These are phyloP conservation scores for Aquanectria penicillioides DNA, from an alignment of 2,329 filamentous ascomycete species.

Conservation along the genomic window DNA sequence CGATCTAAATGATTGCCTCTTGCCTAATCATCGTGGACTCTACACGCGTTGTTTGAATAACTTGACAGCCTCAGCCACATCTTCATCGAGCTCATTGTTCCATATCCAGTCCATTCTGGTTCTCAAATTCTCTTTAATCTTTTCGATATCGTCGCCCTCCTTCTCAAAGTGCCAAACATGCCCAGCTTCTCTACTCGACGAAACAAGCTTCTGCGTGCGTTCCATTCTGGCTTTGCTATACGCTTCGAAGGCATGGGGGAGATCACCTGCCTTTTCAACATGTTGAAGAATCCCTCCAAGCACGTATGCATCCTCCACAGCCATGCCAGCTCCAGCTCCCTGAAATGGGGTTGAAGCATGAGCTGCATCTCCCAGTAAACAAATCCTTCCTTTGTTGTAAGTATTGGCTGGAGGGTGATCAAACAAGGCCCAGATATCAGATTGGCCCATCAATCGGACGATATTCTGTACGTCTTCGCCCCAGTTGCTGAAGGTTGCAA, in stretches of 20 bases:
- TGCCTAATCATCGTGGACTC: too few species aligned
- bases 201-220: slow-evolving; percentile 17
- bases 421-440: slow-evolving; percentile 18
- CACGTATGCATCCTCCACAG: slow-evolving; percentile 45
- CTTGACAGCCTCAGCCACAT: not conserved
- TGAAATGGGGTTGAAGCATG: slow-evolving; percentile 22
- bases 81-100: slow-evolving; percentile 4
- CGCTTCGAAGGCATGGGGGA: slow-evolving; percentile 15
- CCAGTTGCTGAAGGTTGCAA: slow-evolving; percentile 3
- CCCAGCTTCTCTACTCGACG: slow-evolving; percentile 16
- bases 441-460: slow-evolving; percentile 11
- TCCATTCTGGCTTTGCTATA: slow-evolving; percentile 7
- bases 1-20: too few species aligned
- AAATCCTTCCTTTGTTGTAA: slow-evolving; percentile 14
- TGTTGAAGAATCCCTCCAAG: slow-evolving; percentile 5
- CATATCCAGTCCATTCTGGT: slow-evolving; percentile 17
- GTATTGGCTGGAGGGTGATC: not conserved
- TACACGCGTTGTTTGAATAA: not conserved
- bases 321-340: slow-evolving; percentile 20
- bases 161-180: slow-evolving; percentile 20
- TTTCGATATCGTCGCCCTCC: slow-evolving; percentile 16
- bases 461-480: slow-evolving; percentile 11
- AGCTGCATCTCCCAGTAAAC: slow-evolving; percentile 23
- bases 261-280: slow-evolving; percentile 2
- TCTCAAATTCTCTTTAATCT: slow-evolving; percentile 15